Evolutionary conservation across 192 early-diverging fungal genomes (phyloP), one percentile per base, ranked within the genome.

Genomic region (Powellomyces hirtus): DNA sequence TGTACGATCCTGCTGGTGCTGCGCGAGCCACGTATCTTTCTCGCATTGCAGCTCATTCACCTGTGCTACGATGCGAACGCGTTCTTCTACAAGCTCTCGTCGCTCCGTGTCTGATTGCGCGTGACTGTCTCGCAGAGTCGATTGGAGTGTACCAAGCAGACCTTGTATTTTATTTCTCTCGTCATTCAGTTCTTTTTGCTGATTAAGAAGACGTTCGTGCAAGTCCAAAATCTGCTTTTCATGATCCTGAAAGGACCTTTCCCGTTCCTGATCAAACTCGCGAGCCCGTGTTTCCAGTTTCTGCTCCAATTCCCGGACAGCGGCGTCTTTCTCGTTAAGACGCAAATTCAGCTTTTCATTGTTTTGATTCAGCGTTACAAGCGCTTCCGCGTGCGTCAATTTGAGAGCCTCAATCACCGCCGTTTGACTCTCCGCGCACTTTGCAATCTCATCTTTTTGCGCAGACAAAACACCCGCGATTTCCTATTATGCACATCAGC

Each of bases 81-180:
- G 53, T 14, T 56, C 53, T 16, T 56, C 53, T 14, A 56, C 53
- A 2, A 56, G 16, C 5, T 34, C 53, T 6, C 53, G 53, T 16
- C 53, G 53, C 16, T 56, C 53, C 6, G 53, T 34, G 26, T 56
- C 53, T 2, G 53, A 27, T 16, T 56, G 16, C 29, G 24, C 53
- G 29, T 56, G 53, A 4, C 27, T 56, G 53, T 56, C 53, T 18
- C 29, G 53, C 2, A 56, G 24, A 14, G 53, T 33, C 29, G 53
- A 31, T 31, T 56, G 20, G 26, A 60, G 33, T 20, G 34, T 60
- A 11, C n/a, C 16, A 18, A 60, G 36, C 34, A 60, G 29, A 10
- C 29, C 59, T 38, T 60, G 59, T 2, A 60, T 60, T 37, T 37
- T 60, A 20, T 38, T 27, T 4, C 59, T 34, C 20, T 60, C 59